Evolutionary conservation across 73 alveolate species (phyloP).

Genomic region (Tetrahymena elliotti): DNA sequence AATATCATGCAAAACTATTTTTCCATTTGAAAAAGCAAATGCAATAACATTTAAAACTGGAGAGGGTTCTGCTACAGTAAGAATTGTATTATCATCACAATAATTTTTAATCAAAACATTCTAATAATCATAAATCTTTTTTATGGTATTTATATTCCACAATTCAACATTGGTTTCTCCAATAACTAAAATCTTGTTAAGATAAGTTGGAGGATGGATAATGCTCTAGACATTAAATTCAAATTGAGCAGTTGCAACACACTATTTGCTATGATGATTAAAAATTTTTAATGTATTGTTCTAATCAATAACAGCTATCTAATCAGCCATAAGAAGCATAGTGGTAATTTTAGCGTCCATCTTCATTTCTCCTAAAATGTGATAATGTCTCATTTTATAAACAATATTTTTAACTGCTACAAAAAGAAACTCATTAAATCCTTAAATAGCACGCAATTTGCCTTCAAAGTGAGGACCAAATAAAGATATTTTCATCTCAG

Average conservation of each 20-base stretch:
- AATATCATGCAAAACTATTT: not conserved
- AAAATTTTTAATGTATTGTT: not conserved
- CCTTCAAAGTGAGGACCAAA: slow-evolving; percentile 1
- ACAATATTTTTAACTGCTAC: not conserved
- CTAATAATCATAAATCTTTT: not conserved
- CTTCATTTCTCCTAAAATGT: not conserved
- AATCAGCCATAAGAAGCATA: not conserved
- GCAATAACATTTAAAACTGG: not conserved
- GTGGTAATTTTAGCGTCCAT: not conserved
- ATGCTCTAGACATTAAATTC: not conserved
- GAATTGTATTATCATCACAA: not conserved
- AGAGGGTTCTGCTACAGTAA: not conserved
- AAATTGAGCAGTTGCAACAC: not conserved
- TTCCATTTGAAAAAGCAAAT: not conserved
- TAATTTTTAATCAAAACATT: not conserved
- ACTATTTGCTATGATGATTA: not conserved
- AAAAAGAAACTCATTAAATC: not conserved
- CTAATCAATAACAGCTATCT: not conserved
- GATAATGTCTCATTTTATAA: not conserved
- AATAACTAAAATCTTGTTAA: not conserved
- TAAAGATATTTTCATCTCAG: not conserved
- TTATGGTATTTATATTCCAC: not conserved
- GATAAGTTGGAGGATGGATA: not conserved
- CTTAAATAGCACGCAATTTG: not conserved
- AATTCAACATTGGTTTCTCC: not conserved